Evolutionary conservation across 1,139 yeast genomes (phyloP), one percentile per base, ranked within the genome.

Genomic region (Saccharomyces hybrid): DNA sequence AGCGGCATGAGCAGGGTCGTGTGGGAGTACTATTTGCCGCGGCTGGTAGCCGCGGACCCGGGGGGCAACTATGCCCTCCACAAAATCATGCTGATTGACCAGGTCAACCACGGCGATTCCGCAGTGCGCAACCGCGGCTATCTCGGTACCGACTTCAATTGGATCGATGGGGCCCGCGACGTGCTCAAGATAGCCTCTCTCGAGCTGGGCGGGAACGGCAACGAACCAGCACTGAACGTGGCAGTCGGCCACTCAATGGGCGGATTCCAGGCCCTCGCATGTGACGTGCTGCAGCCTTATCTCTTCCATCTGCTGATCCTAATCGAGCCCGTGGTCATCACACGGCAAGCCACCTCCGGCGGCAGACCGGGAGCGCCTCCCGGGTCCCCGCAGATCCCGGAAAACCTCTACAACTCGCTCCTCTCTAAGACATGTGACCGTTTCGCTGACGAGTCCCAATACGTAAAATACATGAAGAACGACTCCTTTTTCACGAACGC

Each of bases 211-310:
- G 23, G 26, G 8, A 5, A 14, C 23, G 20, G 20, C 20, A 16
- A 16, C 20, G 20, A 16, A 16, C 20, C 20, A 16, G 20, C 20
- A 16, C 20, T 16, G 20, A 74, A 76, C 48, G 75, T 85, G 16
- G 65, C 76, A 2, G 67, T n/a, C 46, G 95, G 93, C n/a, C 95
- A 86, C 67, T 85, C 91, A 0, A 78, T 83, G 78, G 93, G 93
- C 13, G 95, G 89, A 0, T 75, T 75, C 57, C 77, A 73, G 52
- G 75, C 78, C 0, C 60, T 84, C 6, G 71, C 77, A 62, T 81
- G 86, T 1, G 77, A 79, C 0, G 73, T 74, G 30, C 68, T 75
- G 42, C 82, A 78, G 52, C 87, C 89, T 0, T 63, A 67, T 9
- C 66, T 83, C 54, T 78, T 83, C 64, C 84, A 83, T 59, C 74